Conservation (phyloP, 495 filamentous ascomycete genomes). For the Durotheca rogersii region DNA sequence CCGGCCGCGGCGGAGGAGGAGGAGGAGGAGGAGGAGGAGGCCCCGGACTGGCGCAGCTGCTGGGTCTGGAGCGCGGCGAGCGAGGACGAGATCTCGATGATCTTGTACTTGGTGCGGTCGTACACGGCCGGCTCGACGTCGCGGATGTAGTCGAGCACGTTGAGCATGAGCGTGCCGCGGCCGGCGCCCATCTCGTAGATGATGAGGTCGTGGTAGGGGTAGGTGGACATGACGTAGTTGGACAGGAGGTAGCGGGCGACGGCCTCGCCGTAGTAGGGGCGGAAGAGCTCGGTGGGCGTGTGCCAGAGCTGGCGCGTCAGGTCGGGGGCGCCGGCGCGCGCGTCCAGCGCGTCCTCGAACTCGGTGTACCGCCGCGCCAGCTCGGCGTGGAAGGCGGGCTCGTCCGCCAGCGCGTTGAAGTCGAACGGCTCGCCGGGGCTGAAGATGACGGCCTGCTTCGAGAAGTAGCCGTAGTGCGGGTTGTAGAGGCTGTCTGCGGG, state of each 20-base stretch:
- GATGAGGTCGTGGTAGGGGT: conserved; percentile 93
- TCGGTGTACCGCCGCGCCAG: conserved; percentile 78
- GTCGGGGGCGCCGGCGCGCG: conserved; percentile 54
- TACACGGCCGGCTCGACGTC: conserved; percentile 88
- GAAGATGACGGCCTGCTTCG: conserved; percentile 96
- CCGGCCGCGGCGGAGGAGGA: no score
- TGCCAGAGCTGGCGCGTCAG: conserved; percentile 93
- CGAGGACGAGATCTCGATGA: conserved; percentile 88
- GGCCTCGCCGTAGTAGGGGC: conserved; percentile 94
- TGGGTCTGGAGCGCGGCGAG: conserved; percentile 76
- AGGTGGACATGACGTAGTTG: conserved; percentile 92
- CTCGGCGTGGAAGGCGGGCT: conserved; percentile 73
- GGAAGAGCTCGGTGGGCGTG: conserved; percentile 95
- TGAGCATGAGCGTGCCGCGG: conserved; percentile 96
- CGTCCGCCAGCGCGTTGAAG: conserved; percentile 77
- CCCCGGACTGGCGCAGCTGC: no score
- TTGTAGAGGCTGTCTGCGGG: conserved; percentile 89
- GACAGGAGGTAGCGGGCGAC: conserved; percentile 90
- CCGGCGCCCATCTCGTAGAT: conserved; percentile 99
- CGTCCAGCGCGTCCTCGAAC: conserved; percentile 88
- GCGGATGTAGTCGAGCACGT: conserved; percentile 95
- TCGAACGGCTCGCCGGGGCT: conserved; percentile 89
- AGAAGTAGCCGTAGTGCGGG: conserved; percentile 96
- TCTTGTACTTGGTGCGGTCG: conserved; percentile 85
- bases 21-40: no score